phyloP scores from a whole-genome alignment of 495 filamentous ascomycete genomes.

The Aspergillus avenaceus region DNA sequence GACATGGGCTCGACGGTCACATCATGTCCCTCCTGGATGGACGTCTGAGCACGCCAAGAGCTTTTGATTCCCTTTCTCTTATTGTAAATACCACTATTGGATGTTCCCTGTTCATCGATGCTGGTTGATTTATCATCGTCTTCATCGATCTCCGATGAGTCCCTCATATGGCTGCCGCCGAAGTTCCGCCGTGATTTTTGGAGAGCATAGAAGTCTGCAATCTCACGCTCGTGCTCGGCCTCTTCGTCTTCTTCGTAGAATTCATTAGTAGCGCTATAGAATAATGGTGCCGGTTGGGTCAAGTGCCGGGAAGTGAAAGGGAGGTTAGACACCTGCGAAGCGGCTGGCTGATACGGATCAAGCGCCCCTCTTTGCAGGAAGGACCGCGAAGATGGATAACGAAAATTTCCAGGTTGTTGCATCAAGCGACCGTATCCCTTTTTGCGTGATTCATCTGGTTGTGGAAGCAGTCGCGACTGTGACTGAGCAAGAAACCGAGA shows the following conservation, averaged over 20 bases:
- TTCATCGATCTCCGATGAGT: conserved; percentile 76
- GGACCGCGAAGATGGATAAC: conserved; percentile 44
- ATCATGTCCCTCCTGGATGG: conserved; percentile 11
- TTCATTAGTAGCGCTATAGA: conserved; percentile 79
- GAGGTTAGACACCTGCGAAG: conserved; percentile 68
- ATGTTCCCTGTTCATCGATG: conserved; percentile 46
- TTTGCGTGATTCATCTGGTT: conserved; percentile 53
- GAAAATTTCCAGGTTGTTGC: conserved; percentile 37
- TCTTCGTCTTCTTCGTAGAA: conserved; percentile 88
- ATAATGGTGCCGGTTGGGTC: conserved; percentile 77
- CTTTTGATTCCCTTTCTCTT: conserved; percentile 47
- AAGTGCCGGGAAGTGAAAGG: conserved; percentile 72
- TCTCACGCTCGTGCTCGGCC: conserved; percentile 84
- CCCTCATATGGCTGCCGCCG: conserved; percentile 69
- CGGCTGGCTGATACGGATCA: conserved; percentile 68
- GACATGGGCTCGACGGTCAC: conserved; percentile 27
- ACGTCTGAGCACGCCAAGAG: conserved; percentile 50
- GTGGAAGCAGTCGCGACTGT: conserved; percentile 76
- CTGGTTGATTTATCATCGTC: conserved; percentile 60
- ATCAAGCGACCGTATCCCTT: conserved; percentile 46
- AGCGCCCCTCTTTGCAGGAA: conserved; percentile 49
- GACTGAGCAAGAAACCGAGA: conserved; percentile 97
- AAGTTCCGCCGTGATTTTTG: conserved; percentile 86
- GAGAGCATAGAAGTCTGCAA: conserved; percentile 87
- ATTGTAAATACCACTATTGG: conserved; percentile 25